phyloP scores from a whole-genome alignment of 129 eudicot genomes.

The Flaveria brownii region DNA sequence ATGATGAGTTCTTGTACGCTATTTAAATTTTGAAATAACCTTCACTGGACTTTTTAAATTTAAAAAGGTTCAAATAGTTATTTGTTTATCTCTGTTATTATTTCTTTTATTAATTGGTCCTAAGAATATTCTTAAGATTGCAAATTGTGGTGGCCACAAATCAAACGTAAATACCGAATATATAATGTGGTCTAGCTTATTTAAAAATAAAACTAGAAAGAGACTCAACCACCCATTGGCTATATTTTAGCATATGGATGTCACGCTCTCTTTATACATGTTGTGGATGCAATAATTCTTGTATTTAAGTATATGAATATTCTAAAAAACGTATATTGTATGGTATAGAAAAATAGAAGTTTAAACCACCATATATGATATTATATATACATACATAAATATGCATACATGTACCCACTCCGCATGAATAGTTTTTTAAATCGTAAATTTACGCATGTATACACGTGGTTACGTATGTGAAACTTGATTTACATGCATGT shows the following conservation, averaged over 20 bases:
- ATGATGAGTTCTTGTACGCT: too few relatives aligned
- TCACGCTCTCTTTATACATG: slow-evolving; percentile 11
- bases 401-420: too few relatives aligned
- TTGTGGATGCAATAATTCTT: slow-evolving; percentile 11
- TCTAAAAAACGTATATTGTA: not conserved
- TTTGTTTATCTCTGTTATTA: too few relatives aligned
- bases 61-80: too few relatives aligned
- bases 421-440: too few relatives aligned
- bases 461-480: too few relatives aligned
- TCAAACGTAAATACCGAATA: not conserved
- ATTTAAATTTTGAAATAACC: too few relatives aligned
- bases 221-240: slow-evolving; percentile 17
- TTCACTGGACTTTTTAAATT: too few relatives aligned
- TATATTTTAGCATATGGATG: slow-evolving; percentile 13
- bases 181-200: slow-evolving; percentile 18
- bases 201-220: not conserved
- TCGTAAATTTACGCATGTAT: too few relatives aligned
- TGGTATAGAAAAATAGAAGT: not conserved
- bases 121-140: slow-evolving; percentile 1
- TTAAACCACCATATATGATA: not conserved
- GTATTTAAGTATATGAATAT: not conserved
- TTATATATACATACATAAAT: too few relatives aligned
- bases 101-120: not conserved
- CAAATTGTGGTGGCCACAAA: slow-evolving; percentile 11
- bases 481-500: too few relatives aligned